Conservation (phyloP, 106 monocot species). For the Acanthochlamys bracteata region DNA sequence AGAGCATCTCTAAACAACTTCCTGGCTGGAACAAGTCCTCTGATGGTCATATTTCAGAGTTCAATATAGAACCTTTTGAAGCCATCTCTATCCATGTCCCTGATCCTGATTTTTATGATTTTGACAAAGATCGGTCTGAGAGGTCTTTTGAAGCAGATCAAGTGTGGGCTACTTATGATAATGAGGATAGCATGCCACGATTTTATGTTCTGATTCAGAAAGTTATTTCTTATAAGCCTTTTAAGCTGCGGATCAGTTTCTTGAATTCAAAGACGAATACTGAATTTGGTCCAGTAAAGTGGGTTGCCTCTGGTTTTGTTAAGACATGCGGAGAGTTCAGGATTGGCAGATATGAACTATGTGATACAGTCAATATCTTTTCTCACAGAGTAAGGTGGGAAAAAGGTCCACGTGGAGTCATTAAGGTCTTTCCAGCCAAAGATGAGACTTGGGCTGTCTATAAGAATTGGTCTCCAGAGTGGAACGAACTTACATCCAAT, state of each 20-base stretch:
- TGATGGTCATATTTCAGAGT: slow-evolving; percentile 4
- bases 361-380: slow-evolving; percentile 38
- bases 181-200: slow-evolving; percentile 70
- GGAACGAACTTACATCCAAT: slow-evolving; percentile 48
- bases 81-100: slow-evolving; percentile 48
- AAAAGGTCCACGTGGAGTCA: slow-evolving; percentile 35
- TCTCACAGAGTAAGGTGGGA: slow-evolving; percentile 50
- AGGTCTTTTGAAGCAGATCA: slow-evolving; percentile 34
- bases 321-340: slow-evolving; percentile 58
- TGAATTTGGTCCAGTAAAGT: slow-evolving; percentile 46
- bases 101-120: slow-evolving; percentile 67
- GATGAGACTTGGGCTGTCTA: slow-evolving; percentile 61
- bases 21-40: slow-evolving; percentile 2
- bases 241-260: slow-evolving; percentile 49
- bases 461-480: slow-evolving; percentile 48
- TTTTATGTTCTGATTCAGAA: slow-evolving; percentile 58
- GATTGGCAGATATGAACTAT: slow-evolving; percentile 35
- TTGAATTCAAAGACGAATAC: slow-evolving; percentile 40
- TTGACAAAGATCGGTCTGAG: slow-evolving; percentile 59
- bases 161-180: slow-evolving; percentile 67
- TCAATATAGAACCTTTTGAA: slow-evolving; percentile 10
- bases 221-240: slow-evolving; percentile 48
- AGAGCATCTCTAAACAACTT: slow-evolving; percentile 6
- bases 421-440: slow-evolving; percentile 35
- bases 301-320: slow-evolving; percentile 50